Evolutionary conservation across 2,329 filamentous ascomycete genomes (phyloP), one percentile per base, ranked within the genome.

Genomic region (Volutella citrinella): DNA sequence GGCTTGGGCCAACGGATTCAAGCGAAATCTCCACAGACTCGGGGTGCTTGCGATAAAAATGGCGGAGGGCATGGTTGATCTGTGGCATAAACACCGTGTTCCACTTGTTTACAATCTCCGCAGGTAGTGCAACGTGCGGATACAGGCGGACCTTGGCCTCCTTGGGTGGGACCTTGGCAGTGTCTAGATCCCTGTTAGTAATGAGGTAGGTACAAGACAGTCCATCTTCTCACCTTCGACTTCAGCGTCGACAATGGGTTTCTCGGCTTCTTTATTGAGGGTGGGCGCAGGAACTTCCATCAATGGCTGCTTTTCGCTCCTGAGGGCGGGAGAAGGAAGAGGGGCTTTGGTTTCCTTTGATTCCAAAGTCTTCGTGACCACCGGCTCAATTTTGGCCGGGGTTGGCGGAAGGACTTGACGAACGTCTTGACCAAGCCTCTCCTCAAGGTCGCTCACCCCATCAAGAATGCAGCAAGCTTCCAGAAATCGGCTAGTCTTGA

Each of bases 1-100:
- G 71, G 4, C 78, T 80, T 32, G 84, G 80, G 13, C 86, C 86
- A 24, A 89, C 79, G 1, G 80, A 83, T 40, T 87, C 80, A 3
- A 91, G 74, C 9, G 83, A 84, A 24, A 91, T 87, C 50, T 87
- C 85, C 20, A 87, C 79, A 1, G 84, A 87, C 55, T 91, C 86
- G 1, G 80, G 75, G 30, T 87, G 75, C 48, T 85, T 85, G 44
- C 76, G 76, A 50, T 89, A 81, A 40, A 86, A 87, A 31, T 78
- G 74, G 15, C 80, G 76, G 12, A 89, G 70, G 2, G 86, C 77
- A 13, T 78, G 70, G 54, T 87, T 85, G 41, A 91, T 76, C 40
- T 86, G 80, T 3, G 82, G 82, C 67, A 87, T 85, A 36, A 88
- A 63, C 4, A 73, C 72, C 3, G 68, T 70, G 48, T 89, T 83